Base-by-base conservation (phyloP, 192 early-diverging fungal species). In the Chytriomyces sp. region DNA sequence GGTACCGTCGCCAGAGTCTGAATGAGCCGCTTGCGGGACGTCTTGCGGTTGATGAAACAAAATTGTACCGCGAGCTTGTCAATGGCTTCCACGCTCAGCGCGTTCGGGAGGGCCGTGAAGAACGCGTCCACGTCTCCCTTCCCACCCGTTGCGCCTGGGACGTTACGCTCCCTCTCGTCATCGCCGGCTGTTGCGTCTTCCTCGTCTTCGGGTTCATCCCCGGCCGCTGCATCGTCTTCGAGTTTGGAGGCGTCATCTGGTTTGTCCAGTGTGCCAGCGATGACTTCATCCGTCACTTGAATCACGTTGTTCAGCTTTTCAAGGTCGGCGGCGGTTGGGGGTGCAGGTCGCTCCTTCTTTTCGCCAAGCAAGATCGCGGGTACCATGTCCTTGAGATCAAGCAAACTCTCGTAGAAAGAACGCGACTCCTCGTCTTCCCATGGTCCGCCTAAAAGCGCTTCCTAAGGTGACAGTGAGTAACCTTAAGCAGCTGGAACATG, bases 401-500 rank as follows among this genome's bases (percentile, higher is more conserved):
- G 75, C 4, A 98, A 64, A 36, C 89, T 82, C 71, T 97, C 94
- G 73, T 98, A 99, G 77, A 99, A 97, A 52, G 82, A 78, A 52
- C 90, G 85, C 30, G 90, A 89, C 41, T 98, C 96, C 30, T 98
- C 94, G 73, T 98, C 94, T 72, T 98, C 96, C 93, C 96, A 99
- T 25, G 89, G 76, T 30, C 88, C 89, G 41, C 70, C 64, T 10
- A 34, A 12, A 7, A 68, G 65, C 32, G 67, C 77, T 55, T 68
- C 65, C 65, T 68, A 33, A 2, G 8, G 30, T 40, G 59, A 22
- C 70, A 68, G 22, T 54, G 64, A 0, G 53, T 67, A 25, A 68
- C 59, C 25, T 74, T 68, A 7, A 73, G 57, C 56, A 31, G 55
- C 2, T 8, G 17, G 17, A 12, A 26, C n/a, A 30, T 17, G 12